A percentile compares a stretch with the other conserved stretches of the same genome.
These are phyloP conservation scores for Rhodomyrtus tomentosa DNA, from an alignment of 345 rosid genomes.

Conservation along the genomic window DNA sequence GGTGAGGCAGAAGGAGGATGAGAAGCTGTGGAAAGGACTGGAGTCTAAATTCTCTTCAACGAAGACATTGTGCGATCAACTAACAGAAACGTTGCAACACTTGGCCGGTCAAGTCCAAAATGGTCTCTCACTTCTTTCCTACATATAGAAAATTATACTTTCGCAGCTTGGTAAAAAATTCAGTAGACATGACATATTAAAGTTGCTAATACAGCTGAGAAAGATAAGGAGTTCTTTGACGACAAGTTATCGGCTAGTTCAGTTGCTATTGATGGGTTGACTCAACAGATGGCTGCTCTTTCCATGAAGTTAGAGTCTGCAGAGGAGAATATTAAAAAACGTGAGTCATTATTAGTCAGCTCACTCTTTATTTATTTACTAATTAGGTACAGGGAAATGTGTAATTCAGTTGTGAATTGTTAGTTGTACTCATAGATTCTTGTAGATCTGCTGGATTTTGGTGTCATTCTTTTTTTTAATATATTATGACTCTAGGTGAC, in stretches of 20 bases:
- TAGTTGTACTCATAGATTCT: neutral
- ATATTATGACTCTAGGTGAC: constrained; percentile 36
- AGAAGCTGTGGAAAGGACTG: constrained; percentile 89
- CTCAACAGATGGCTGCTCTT: constrained; percentile 26
- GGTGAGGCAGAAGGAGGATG: constrained; percentile 83
- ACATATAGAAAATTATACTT: neutral
- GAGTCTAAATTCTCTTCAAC: constrained; percentile 85
- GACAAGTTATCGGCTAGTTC: constrained; percentile 29
- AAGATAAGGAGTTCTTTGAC: constrained; percentile 37
- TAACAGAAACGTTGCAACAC: constrained; percentile 71
- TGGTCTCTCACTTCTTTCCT: constrained; percentile 30
- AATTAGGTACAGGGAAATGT: neutral
- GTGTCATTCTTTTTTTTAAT: neutral
- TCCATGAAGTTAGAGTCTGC: constrained; percentile 36
- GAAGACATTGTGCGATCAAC: constrained; percentile 66
- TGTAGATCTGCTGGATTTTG: neutral
- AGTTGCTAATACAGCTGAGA: constrained; percentile 50
- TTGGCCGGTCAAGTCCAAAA: constrained; percentile 72
- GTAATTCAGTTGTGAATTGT: neutral
- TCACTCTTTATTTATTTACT: neutral
- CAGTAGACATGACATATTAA: neutral
- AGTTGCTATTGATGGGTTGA: constrained; percentile 29
- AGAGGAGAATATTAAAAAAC: constrained; percentile 32
- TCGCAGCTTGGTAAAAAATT: neutral
- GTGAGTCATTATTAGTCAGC: constrained; percentile 27